Percentiles rank a stretch among this genome's conserved stretches.
phyloP scores from a whole-genome alignment of 2,329 filamentous ascomycete species.

The Tolypocladium paradoxum region DNA sequence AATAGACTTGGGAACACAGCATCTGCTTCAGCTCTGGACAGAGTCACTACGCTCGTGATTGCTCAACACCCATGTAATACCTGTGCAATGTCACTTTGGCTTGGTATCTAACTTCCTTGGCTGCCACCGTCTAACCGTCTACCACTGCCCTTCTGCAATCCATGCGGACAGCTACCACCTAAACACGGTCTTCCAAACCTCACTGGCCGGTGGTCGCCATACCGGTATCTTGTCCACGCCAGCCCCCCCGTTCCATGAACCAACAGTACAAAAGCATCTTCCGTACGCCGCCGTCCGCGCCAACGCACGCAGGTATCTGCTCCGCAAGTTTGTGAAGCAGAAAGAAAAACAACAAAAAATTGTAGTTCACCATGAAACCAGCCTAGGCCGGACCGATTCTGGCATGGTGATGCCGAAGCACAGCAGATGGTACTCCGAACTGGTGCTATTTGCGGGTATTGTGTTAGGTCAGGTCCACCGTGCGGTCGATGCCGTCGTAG shows the following conservation, averaged over 20 bases:
- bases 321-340: background rate
- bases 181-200: background rate
- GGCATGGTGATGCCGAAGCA: background rate
- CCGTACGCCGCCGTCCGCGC: background rate
- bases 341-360: background rate
- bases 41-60: background rate
- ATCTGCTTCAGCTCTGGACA: background rate
- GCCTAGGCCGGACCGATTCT: background rate
- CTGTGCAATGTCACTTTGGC: background rate
- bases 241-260: background rate
- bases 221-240: background rate
- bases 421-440: background rate
- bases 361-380: background rate
- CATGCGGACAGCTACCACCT: background rate
- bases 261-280: background rate
- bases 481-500: constrained; percentile 23
- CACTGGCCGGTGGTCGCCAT: background rate
- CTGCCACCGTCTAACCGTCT: background rate
- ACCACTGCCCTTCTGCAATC: background rate
- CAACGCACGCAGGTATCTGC: background rate
- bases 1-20: background rate
- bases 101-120: background rate
- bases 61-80: too few species aligned
- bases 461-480: constrained; percentile 7
- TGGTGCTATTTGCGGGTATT: background rate